These are phyloP conservation scores for Pilasporangium apinafurcum DNA, from an alignment of 352 stramenopile species.

Conservation along the genomic window DNA sequence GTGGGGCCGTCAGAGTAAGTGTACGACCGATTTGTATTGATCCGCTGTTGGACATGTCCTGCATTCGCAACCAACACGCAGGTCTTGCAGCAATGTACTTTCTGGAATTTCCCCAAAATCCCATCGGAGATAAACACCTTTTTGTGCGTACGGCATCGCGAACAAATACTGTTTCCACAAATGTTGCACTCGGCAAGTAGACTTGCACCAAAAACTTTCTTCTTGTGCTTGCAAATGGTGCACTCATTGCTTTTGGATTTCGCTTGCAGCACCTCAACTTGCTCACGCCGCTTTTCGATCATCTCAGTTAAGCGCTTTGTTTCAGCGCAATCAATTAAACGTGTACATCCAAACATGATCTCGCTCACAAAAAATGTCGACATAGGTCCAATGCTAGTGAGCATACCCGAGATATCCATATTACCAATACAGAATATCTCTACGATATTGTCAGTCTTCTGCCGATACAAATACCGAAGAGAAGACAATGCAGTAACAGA, in stretches of 20 bases:
- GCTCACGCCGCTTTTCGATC: conserved; percentile 25
- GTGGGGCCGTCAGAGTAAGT: no score
- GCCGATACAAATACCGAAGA: conserved; percentile 47
- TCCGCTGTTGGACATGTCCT: conserved; percentile 11
- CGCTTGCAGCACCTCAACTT: conserved; percentile 18
- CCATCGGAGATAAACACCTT: conserved; percentile 40
- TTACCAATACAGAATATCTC: conserved; percentile 65
- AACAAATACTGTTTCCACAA: conserved; percentile 38
- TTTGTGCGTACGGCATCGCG: conserved; percentile 34
- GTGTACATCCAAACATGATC: conserved; percentile 33
- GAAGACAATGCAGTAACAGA: conserved; percentile 44
- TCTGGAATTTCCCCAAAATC: conserved; percentile 36
- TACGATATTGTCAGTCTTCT: conserved; percentile 36
- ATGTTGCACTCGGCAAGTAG: conserved; percentile 27
- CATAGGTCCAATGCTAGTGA: conserved; percentile 31
- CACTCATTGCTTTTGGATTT: conserved; percentile 15
- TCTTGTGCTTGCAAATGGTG: conserved; percentile 19
- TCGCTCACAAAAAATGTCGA: conserved; percentile 33
- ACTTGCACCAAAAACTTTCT: conserved; percentile 24
- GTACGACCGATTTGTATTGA: no score
- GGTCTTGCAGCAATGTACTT: conserved; percentile 26
- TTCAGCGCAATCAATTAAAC: conserved; percentile 42
- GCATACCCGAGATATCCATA: conserved; percentile 33
- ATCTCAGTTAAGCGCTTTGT: conserved; percentile 49
- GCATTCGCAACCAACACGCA: conserved; percentile 36